Base-by-base conservation (phyloP, 345 rosid species). In the Ricinus communis region DNA sequence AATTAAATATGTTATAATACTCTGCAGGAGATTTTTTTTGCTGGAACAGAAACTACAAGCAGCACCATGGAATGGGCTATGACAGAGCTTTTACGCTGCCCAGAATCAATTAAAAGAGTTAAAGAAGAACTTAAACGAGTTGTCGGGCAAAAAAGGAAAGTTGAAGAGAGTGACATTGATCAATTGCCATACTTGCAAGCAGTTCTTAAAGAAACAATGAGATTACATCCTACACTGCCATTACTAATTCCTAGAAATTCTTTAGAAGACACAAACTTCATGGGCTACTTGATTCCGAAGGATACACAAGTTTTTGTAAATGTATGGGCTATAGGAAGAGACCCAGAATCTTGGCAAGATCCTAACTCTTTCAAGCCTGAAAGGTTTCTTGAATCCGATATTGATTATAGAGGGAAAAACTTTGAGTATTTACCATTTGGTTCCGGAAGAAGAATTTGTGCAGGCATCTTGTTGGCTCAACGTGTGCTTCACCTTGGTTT, bases 101-200 rank as follows among this genome's bases (percentile, higher is more conserved):
- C 76, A 15, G 60, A 62, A 3, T 5, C 45, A 11, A 33, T 68
- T 33, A 47, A 14, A 50, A 62, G 66, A 22, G 74, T 13, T 31
- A 55, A 68, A 68, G 66, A 68, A 28, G 76, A 72, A 53, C 76
- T 65, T 12, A 27, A 49, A 10, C 31, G 38, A 62, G 65, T 68
- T 14, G 49, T 68, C 2, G 74, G 74, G 5, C 8, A 13, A 3
- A 22, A 51, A 15, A 63, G 30, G 25, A 63, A 30, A 13, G 71
- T 73, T 27, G 63, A 78, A 13, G 77, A 78, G 46, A 58, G 53
- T 36, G 77, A 78, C 57, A 69, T 64, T 3, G 63, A 69, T 9
- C 11, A 52, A 2, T 64, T 72, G 5, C 70, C 77, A 52, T 72
- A 68, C 63, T 28, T 77, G 11, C 63, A 68, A 22, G 70, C 74